Base-by-base conservation (phyloP, 768 basidiomycete genomes). In the Boletellus emodensis region DNA sequence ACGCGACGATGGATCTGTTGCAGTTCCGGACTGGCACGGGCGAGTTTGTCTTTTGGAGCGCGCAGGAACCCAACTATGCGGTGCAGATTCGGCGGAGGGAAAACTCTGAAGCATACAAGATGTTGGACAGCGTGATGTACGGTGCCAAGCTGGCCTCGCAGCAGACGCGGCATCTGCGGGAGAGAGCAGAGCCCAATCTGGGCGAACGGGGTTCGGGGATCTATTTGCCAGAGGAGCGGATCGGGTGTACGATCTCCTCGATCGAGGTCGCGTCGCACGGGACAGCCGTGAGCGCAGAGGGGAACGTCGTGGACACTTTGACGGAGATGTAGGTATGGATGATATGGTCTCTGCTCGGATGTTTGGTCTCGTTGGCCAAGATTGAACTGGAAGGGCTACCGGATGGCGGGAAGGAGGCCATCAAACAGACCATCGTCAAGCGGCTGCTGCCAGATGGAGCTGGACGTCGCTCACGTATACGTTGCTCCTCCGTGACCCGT, bases 171-270 rank as follows among this genome's bases (percentile, higher is more conserved):
- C 89, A 92, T 65, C 71, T 95, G 6, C 80, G 92, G 28, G 90
- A 90, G 47, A 77, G 88, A 22, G 75, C 79, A 17, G 85, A 87
- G 61, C 84, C 85, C 3, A 85, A 90, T 13, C 59, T 69, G 2
- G 80, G 82, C 3, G 88, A 91, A 52, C 78, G 90, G 22, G 93
- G 93, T 1, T 79, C 81, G 0, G 91, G 92, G 6, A 80, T 94
- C 41, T 97, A 96, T 62, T 75, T 99, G 1, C 93, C 96, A 0
- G 90, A 95, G 57, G 93, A 97, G 56, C 72, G 98, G 14, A 73
- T 95, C 34, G 89, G 87, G 3, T 97, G 95, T 66, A 94, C 94
- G 4, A 78, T 98, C 34, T 74, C 86, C 2, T 74, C 82, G 6
- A 78, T 93, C 47, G 96, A 98, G 69, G 79, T 89, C 14, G 78